Evolutionary conservation across 106 monocot species (phyloP).

Genomic region (Xerophyta viscosa): DNA sequence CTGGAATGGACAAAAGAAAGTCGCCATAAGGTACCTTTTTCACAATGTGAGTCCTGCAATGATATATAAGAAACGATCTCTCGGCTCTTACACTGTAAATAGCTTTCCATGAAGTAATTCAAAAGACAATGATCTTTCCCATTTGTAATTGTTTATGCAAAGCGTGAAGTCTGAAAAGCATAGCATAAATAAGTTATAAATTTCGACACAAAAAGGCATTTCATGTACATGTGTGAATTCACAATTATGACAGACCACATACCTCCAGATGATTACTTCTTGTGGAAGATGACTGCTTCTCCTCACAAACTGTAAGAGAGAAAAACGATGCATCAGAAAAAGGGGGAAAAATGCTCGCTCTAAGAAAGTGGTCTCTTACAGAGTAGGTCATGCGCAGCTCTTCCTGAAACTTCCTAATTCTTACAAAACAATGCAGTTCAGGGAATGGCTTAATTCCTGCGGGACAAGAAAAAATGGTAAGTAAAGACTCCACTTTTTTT

Average conservation of each 20-base stretch:
- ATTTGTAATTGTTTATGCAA: conserved; percentile 44
- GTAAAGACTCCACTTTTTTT: not conserved
- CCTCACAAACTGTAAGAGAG: conserved; percentile 47
- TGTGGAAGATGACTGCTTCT: conserved; percentile 54
- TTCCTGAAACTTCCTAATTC: conserved; percentile 56
- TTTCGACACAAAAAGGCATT: no score
- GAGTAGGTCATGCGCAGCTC: conserved; percentile 46
- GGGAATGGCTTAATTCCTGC: conserved; percentile 93
- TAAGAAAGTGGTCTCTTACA: conserved; percentile 75
- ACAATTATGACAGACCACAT: not conserved
- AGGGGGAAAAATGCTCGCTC: conserved; percentile 23
- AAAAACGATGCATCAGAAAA: conserved; percentile 6
- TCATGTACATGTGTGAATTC: no score
- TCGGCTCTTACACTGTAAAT: no score
- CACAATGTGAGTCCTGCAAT: no score
- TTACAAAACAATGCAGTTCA: conserved; percentile 48
- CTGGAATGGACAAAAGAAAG: no score
- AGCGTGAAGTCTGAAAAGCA: conserved; percentile 50
- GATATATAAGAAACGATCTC: no score
- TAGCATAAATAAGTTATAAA: no score
- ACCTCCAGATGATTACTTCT: conserved; percentile 59
- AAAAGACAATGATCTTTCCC: conserved; percentile 38
- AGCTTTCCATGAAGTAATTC: no score
- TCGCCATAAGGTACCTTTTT: no score
- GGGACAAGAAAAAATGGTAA: not conserved